These are phyloP conservation scores for Antrodiella citrinella DNA, from an alignment of 768 basidiomycete genomes.

Conservation along the genomic window DNA sequence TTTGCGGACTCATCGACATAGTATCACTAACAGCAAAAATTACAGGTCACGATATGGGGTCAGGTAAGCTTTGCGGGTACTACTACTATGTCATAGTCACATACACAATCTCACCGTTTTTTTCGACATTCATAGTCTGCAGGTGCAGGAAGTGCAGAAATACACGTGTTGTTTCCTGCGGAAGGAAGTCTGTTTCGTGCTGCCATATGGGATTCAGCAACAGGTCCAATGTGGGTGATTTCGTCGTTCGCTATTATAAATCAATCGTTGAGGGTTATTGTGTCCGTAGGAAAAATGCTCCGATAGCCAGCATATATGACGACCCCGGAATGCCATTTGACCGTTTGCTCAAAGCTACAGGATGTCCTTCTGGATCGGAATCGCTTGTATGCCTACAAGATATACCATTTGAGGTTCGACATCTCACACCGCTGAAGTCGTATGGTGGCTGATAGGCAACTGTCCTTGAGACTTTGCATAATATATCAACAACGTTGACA, in stretches of 20 bases:
- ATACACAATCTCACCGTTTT: neutral
- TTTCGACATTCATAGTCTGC: slow-evolving; percentile 31
- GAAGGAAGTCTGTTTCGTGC: slow-evolving; percentile 36
- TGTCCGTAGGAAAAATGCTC: slow-evolving; percentile 35
- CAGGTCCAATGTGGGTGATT: slow-evolving; percentile 42
- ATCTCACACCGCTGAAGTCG: slow-evolving; percentile 26
- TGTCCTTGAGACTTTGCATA: slow-evolving; percentile 37
- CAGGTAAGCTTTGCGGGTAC: slow-evolving; percentile 26
- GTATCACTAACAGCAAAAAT: too few relatives aligned
- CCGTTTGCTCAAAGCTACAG: slow-evolving; percentile 11
- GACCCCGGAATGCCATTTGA: slow-evolving; percentile 21
- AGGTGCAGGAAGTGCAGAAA: slow-evolving; percentile 41
- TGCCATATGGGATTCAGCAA: slow-evolving; percentile 43
- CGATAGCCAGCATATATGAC: slow-evolving; percentile 20
- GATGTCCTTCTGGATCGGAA: slow-evolving; percentile 15
- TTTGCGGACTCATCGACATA: too few relatives aligned
- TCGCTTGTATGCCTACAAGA: slow-evolving; percentile 20
- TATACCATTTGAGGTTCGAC: slow-evolving; percentile 27
- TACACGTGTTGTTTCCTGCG: slow-evolving; percentile 39
- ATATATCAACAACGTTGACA: slow-evolving; percentile 41
- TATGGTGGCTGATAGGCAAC: neutral
- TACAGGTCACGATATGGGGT: slow-evolving; percentile 42
- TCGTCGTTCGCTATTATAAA: neutral
- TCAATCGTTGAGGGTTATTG: neutral
- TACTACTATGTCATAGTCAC: neutral